phyloP scores from a whole-genome alignment of 805 yeast genomes.

The Candida succiphila region DNA sequence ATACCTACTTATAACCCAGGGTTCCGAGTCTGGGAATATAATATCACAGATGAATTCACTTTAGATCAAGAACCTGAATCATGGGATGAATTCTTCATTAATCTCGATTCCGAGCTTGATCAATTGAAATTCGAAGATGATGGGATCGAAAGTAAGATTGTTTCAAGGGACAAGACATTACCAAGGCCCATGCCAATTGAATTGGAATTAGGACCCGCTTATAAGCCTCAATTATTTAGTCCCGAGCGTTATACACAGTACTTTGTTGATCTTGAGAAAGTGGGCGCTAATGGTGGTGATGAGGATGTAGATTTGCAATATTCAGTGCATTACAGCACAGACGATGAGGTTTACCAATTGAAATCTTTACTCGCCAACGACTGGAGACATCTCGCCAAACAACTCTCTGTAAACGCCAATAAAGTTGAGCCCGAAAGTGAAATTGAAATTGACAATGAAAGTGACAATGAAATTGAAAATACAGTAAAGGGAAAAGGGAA shows the following conservation, averaged over 20 bases:
- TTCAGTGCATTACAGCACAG: conserved; percentile 62
- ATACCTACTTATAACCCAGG: conserved; percentile 85
- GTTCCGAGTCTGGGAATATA: conserved; percentile 79
- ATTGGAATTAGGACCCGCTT: conserved; percentile 65
- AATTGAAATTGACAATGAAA: conserved; percentile 1
- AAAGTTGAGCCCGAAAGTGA: conserved; percentile 1
- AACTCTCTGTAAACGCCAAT: conserved; percentile 17
- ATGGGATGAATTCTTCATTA: conserved; percentile 51
- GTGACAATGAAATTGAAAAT: too few relatives aligned
- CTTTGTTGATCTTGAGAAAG: conserved; percentile 45
- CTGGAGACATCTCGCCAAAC: conserved; percentile 50
- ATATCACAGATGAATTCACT: conserved; percentile 30
- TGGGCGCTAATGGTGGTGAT: conserved; percentile 15
- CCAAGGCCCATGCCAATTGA: conserved; percentile 49
- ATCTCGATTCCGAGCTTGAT: conserved; percentile 28
- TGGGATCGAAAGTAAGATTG: conserved; percentile 3
- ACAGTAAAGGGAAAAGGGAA: too few relatives aligned
- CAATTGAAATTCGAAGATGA: conserved; percentile 20
- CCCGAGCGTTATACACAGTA: conserved; percentile 70
- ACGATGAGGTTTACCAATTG: conserved; percentile 47
- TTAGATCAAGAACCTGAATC: conserved; percentile 23
- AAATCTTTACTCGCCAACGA: conserved; percentile 46
- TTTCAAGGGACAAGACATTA: conserved; percentile 43
- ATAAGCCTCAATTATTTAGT: conserved; percentile 56
- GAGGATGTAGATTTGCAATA: conserved; percentile 36